A percentile compares a stretch with the other conserved stretches of the same genome.
Evolutionary conservation across 305 asterid genomes (phyloP).

Genomic region (Stenogyne calaminthoides): DNA sequence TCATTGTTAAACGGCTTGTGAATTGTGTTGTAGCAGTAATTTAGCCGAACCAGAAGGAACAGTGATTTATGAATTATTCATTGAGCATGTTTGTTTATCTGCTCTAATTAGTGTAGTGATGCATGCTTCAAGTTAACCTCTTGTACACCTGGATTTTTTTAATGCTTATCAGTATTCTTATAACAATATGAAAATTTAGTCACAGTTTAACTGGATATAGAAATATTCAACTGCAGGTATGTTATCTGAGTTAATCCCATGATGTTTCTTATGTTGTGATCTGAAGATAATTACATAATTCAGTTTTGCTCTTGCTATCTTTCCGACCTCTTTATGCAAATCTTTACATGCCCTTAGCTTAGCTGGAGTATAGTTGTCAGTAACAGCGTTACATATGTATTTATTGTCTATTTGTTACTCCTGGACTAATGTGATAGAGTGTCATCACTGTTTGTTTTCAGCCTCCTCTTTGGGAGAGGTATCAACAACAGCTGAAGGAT

Average conservation of each 20-base stretch:
- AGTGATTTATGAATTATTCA: not conserved
- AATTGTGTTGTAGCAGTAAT: constrained; percentile 12
- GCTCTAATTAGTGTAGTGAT: constrained; percentile 8
- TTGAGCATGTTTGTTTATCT: not conserved
- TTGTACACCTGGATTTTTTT: not conserved
- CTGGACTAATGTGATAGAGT: constrained; percentile 12
- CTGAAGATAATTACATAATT: constrained; percentile 12
- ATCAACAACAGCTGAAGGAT: constrained; percentile 80
- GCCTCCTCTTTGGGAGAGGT: constrained; percentile 96
- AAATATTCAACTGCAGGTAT: not conserved
- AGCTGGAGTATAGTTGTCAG: constrained; percentile 5
- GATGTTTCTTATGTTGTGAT: constrained; percentile 3
- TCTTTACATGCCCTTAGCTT: not conserved
- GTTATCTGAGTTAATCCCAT: constrained; percentile 14
- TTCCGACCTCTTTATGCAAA: constrained; percentile 5
- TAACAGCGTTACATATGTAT: not conserved
- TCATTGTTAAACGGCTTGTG: not conserved
- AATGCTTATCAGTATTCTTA: not conserved
- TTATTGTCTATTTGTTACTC: not conserved
- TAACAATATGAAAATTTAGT: not conserved
- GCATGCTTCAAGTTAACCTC: constrained; percentile 27
- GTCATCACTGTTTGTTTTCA: constrained; percentile 38
- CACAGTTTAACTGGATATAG: constrained; percentile 6
- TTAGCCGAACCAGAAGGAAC: constrained; percentile 17
- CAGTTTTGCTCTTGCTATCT: constrained; percentile 4